Base-by-base conservation (phyloP, 1,284 basidiomycete genomes). In the Vanrija pseudolonga region DNA sequence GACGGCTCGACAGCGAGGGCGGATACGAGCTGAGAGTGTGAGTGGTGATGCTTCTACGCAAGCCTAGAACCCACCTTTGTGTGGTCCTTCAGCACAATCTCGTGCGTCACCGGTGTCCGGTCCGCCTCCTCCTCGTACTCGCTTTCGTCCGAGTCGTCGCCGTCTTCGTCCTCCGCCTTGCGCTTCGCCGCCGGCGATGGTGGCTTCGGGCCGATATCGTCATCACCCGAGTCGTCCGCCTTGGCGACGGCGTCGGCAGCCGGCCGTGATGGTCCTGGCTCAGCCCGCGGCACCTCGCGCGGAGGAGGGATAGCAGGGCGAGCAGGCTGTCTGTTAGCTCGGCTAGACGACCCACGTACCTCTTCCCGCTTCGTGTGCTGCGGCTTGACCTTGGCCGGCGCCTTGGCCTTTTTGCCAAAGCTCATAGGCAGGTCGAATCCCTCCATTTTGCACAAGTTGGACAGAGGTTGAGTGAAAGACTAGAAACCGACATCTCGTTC, bases 1-100 rank as follows among this genome's bases (percentile, higher is more conserved):
- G 93, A 89, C 0, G 91, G 86, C 72, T 99, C 96, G 39, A 98
- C 79, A 0, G 90, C 83, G 23, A 99, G 79, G 1, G 95, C 92
- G 5, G 93, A 91, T 20, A 98, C 85, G 45, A 95, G 90, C 80
- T 82, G 59, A 18, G 20, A 4, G 24, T 26, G 24, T 4, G 24
- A 18, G 14, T 12, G 19, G 14, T 20, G 23, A 26, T 4, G 24
- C 20, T 22, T 28, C 43, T 17, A 12, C 3, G 9, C 47, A 17
- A n/a, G n/a, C n/a, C n/a, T n/a, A n/a, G 15, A 32, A 53, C 69
- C 37, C 47, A 79, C 80, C 72, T 97, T 98, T 17, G 84, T 87
- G 72, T 98, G 95, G 74, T 96, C 92, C 71, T 94, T 93, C 67
- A 98, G 80, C 14, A 83, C 76, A 53, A 95, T 83, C 78, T 96